Conservation (phyloP, 805 yeast genomes). For the Kurtzmaniella fragi region DNA sequence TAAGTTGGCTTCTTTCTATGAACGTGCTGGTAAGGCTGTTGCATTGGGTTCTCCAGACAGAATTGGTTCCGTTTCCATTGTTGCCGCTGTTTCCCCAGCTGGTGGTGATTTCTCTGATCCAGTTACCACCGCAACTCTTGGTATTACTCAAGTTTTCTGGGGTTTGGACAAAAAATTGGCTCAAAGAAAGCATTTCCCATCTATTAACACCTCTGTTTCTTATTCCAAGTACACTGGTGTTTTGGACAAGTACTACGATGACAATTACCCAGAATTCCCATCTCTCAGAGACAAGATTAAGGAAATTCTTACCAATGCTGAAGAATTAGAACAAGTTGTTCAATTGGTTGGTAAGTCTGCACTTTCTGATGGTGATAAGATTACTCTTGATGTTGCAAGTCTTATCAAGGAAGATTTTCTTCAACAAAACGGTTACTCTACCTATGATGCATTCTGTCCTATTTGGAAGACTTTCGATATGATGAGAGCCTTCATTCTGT, state of each 20-base stretch:
- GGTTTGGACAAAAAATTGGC: conserved; percentile 98
- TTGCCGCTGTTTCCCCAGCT: conserved; percentile 99
- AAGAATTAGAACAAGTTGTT: conserved; percentile 97
- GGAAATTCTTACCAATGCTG: conserved; percentile 94
- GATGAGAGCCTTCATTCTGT: conserved; percentile 92
- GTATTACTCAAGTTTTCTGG: conserved; percentile 99
- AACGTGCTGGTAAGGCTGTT: conserved; percentile 96
- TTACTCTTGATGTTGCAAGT: conserved; percentile 86
- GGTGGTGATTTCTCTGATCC: conserved; percentile 99
- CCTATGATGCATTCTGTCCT: conserved; percentile 98
- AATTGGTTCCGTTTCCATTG: conserved; percentile 95
- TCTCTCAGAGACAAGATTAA: conserved; percentile 82
- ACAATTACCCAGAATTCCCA: conserved; percentile 88
- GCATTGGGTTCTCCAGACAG: conserved; percentile 97
- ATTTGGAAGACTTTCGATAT: conserved; percentile 97
- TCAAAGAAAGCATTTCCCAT: conserved; percentile 99
- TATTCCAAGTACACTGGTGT: conserved; percentile 94
- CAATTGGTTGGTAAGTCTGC: conserved; percentile 99
- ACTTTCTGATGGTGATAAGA: conserved; percentile 92
- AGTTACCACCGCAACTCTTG: conserved; percentile 95
- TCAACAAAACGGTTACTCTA: conserved; percentile 98
- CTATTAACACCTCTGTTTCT: conserved; percentile 92
- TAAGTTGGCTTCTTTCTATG: conserved; percentile 96
- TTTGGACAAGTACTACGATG: conserved; percentile 78
- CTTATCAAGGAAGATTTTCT: conserved; percentile 96